A percentile compares a stretch with the other conserved stretches of the same genome.
Evolutionary conservation across 257 asterid species (phyloP).

Genomic region (Solanum gracilifrons): DNA sequence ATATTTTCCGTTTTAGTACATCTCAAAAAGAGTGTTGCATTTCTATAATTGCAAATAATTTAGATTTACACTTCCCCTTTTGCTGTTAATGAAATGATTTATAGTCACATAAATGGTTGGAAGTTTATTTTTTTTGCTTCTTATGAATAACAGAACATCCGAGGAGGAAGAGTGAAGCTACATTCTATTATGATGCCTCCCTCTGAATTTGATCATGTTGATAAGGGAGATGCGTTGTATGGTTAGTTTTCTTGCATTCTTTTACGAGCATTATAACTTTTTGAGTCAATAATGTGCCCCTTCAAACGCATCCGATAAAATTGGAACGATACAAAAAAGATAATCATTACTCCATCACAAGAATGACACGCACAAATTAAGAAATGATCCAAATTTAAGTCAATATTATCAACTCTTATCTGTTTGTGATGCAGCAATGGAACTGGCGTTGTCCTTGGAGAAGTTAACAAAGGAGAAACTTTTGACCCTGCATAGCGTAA

Average conservation of each 20-base stretch:
- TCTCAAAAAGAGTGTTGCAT: neutral
- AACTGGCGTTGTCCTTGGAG: constrained; percentile 61
- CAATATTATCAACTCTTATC: neutral
- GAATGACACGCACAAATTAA: neutral
- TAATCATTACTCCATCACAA: neutral
- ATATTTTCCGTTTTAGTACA: neutral
- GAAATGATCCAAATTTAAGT: neutral
- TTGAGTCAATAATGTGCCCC: neutral
- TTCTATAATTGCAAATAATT: neutral
- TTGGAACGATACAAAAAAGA: neutral
- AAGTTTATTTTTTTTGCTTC: neutral
- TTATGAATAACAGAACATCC: constrained; percentile 34
- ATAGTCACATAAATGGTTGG: neutral
- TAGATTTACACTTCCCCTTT: too few species aligned
- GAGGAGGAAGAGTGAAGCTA: constrained; percentile 85
- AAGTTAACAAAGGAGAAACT: constrained; percentile 58
- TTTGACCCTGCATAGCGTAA: constrained; percentile 43
- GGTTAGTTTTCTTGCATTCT: constrained; percentile 24
- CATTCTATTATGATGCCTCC: constrained; percentile 35
- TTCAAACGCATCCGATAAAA: neutral
- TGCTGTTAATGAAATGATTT: neutral
- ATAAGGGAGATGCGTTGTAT: constrained; percentile 77
- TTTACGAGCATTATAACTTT: neutral
- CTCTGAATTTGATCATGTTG: constrained; percentile 55
- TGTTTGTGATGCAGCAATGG: constrained; percentile 60